phyloP scores from a whole-genome alignment of 1,284 basidiomycete genomes.

The Meripilus lineatus region DNA sequence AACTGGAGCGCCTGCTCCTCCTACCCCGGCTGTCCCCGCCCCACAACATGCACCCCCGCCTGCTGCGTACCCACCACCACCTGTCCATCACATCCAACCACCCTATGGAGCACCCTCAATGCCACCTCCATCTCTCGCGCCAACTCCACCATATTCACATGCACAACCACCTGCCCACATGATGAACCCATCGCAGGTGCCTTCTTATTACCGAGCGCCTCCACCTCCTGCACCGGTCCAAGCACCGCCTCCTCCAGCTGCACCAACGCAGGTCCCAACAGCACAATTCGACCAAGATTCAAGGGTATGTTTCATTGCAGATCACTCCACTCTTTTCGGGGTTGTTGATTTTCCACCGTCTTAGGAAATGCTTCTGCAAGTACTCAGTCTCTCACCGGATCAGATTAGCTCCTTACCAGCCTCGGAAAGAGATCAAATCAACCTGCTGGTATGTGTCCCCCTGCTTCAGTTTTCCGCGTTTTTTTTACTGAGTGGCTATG shows the following conservation, averaged over 20 bases:
- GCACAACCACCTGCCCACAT: slow-evolving; percentile 33
- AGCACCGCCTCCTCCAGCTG: slow-evolving; percentile 24
- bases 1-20: slow-evolving; percentile 14
- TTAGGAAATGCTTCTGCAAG: slow-evolving; percentile 82
- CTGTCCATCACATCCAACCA: slow-evolving; percentile 11
- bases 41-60: slow-evolving; percentile 27
- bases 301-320: slow-evolving; percentile 21
- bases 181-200: slow-evolving; percentile 34
- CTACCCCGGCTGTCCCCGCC: slow-evolving; percentile 18
- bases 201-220: slow-evolving; percentile 40
- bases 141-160: slow-evolving; percentile 22
- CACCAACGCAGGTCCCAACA: neutral
- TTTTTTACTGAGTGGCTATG: neutral
- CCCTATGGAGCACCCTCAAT: neutral
- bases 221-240: slow-evolving; percentile 15
- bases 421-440: slow-evolving; percentile 79
- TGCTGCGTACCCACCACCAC: slow-evolving; percentile 18
- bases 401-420: slow-evolving; percentile 86
- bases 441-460: slow-evolving; percentile 63
- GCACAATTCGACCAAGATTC: slow-evolving; percentile 8
- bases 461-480: slow-evolving; percentile 2
- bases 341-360: slow-evolving; percentile 3
- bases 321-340: slow-evolving; percentile 23
- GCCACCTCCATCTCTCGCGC: neutral
- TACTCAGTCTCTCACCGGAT: slow-evolving; percentile 79